Conservation (phyloP, 768 basidiomycete genomes). For the Pisolithus tinctorius region DNA sequence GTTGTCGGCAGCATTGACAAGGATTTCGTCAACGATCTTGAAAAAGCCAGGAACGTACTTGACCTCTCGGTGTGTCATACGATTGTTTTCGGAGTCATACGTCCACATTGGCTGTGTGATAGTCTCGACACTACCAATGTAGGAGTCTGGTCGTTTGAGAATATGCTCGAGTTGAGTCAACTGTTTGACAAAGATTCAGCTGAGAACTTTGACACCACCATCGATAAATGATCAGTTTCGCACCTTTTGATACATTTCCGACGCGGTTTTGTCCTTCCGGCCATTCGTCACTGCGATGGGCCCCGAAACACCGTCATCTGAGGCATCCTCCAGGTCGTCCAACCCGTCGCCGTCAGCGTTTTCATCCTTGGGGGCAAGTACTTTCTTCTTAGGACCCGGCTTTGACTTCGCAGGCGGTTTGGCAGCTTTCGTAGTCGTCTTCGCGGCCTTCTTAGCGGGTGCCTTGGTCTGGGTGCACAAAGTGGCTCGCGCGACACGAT, state of each 20-base stretch:
- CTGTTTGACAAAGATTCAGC: slow-evolving; percentile 33
- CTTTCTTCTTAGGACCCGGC: slow-evolving; percentile 59
- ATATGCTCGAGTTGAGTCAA: slow-evolving; percentile 94
- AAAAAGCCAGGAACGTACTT: slow-evolving; percentile 96
- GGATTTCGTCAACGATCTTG: slow-evolving; percentile 99
- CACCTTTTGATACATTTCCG: slow-evolving; percentile 89
- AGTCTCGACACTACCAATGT: slow-evolving; percentile 93
- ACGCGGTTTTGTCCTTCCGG: slow-evolving; percentile 68
- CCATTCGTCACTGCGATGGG: slow-evolving; percentile 23
- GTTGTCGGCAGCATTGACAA: slow-evolving; percentile 99
- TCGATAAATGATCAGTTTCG: slow-evolving; percentile 9
- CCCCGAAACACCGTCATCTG: slow-evolving; percentile 29
- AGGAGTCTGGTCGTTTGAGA: slow-evolving; percentile 86
- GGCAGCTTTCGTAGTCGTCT: slow-evolving; percentile 34
- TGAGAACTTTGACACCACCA: not conserved
- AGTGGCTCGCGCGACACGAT: slow-evolving; percentile 13
- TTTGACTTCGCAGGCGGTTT: slow-evolving; percentile 48
- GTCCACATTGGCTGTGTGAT: slow-evolving; percentile 91
- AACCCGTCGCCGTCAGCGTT: slow-evolving; percentile 48
- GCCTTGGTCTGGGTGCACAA: slow-evolving; percentile 21
- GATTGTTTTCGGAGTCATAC: slow-evolving; percentile 76
- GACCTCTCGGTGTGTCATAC: slow-evolving; percentile 76
- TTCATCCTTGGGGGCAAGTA: slow-evolving; percentile 60
- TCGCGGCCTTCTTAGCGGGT: slow-evolving; percentile 31
- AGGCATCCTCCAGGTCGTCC: slow-evolving; percentile 32